Percentiles rank a stretch among this genome's conserved stretches.
Evolutionary conservation across 1,284 basidiomycete species (phyloP).

Genomic region (Taiwanofungus camphoratus): DNA sequence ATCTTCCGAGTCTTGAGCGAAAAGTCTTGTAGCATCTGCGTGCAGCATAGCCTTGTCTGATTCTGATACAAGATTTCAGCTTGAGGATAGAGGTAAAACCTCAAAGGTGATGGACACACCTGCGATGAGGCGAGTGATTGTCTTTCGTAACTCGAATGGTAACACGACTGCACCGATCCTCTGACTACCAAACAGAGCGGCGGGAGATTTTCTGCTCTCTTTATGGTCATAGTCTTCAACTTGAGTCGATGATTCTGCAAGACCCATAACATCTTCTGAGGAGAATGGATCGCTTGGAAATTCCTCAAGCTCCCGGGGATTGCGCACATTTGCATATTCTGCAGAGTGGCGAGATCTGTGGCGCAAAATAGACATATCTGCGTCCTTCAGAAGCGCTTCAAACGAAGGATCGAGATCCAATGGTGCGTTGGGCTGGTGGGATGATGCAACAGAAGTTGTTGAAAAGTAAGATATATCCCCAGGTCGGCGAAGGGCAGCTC

Average conservation of each 20-base stretch:
- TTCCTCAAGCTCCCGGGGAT: conserved; percentile 50
- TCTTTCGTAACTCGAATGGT: conserved; percentile 60
- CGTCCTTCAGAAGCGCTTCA: conserved; percentile 53
- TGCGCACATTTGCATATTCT: conserved; percentile 11
- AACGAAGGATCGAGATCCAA: conserved; percentile 61
- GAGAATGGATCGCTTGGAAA: conserved; percentile 30
- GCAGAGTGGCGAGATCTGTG: conserved; percentile 29
- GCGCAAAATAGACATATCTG: conserved; percentile 55
- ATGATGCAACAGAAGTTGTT: conserved; percentile 15
- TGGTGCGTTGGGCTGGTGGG: conserved; percentile 34
- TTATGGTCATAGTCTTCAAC: conserved; percentile 30
- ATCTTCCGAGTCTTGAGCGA: conserved; percentile 35
- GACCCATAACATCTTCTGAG: conserved; percentile 22
- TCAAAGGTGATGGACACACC: conserved; percentile 32
- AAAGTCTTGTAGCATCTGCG: conserved; percentile 66
- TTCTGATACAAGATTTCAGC: conserved; percentile 33
- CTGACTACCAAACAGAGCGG: conserved; percentile 73
- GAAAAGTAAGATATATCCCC: conserved; percentile 19
- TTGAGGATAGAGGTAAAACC: background rate
- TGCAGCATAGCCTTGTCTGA: conserved; percentile 60
- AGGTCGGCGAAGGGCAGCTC: conserved; percentile 14
- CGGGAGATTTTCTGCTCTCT: conserved; percentile 68
- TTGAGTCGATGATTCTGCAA: conserved; percentile 18
- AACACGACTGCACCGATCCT: conserved; percentile 64
- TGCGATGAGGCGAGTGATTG: conserved; percentile 52